Base-by-base conservation (phyloP, 192 early-diverging fungal species). In the Podila epigama region DNA sequence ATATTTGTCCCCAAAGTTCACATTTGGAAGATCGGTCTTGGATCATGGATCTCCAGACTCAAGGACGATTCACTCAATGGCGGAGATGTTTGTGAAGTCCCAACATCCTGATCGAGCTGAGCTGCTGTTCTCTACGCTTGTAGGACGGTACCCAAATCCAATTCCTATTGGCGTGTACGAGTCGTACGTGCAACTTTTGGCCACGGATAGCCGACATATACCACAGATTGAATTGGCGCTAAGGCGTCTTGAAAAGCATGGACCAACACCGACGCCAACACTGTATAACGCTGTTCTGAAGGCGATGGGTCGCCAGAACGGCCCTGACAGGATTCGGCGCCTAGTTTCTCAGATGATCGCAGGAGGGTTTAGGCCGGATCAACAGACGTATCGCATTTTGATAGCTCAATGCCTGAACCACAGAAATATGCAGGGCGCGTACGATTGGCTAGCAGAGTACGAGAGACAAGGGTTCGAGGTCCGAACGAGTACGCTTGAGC, bases 371-470 rank as follows among this genome's bases (percentile, higher is more conserved):
- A 12, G 7, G 7, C 53, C 66, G 11, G 66, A 77, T 22, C 73
- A 58, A 16, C 73, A 77, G 37, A 68, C 27, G 13, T 77, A 63
- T 20, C 59, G 56, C 10, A 62, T 60, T 6, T 39, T 77, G 18
- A 77, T 77, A 3, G 20, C 60, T 4, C 11, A 22, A 27, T 68
- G 65, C 11, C 27, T 77, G 34, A 39, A 54, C 15, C 60, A 68
- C 7, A 20, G 63, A 22, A 37, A 68, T 20, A 0, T 64, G 15
- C 16, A 22, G 2, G 27, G 55, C 4, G 73, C 73, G 15, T 35
- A 68, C 28, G 33, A 31, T 36, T 77, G 73, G 73, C 27, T 77
- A 40, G 73, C 42, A 6, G 66, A 77, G 56, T 63, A 60, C 18
- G 28, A 28, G 16, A 52, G 73, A 5, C 73, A 68, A 5, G 66